Evolutionary conservation across 768 basidiomycete genomes (phyloP).

Genomic region (Brasilioporus rufonigricans): DNA sequence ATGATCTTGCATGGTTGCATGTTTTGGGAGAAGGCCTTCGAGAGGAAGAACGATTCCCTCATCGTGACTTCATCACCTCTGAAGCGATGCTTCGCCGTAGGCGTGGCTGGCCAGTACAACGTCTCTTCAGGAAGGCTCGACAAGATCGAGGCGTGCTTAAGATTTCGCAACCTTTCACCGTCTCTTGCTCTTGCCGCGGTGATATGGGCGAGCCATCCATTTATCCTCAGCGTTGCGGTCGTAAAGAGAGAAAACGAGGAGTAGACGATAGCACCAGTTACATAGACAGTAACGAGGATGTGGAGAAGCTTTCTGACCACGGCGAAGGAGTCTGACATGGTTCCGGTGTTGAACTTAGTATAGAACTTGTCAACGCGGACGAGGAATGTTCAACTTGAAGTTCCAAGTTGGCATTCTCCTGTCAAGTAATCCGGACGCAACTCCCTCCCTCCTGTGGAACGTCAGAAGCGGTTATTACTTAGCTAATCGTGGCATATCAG

Average conservation of each 20-base stretch:
- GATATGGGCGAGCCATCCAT: conserved; percentile 3
- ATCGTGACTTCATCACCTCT: conserved; percentile 26
- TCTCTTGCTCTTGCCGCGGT: background rate
- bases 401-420: conserved; percentile 14
- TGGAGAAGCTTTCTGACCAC: conserved; percentile 15
- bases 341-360: background rate
- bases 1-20: conserved; percentile 74
- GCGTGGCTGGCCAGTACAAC: conserved; percentile 21
- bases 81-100: background rate
- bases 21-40: conserved; percentile 66
- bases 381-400: background rate
- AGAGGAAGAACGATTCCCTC: conserved; percentile 54
- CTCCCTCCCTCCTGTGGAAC: background rate
- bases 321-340: conserved; percentile 6
- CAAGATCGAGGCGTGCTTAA: background rate
- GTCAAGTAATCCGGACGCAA: background rate
- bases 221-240: conserved; percentile 6
- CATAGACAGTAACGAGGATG: conserved; percentile 20
- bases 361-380: background rate
- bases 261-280: conserved; percentile 29
- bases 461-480: background rate
- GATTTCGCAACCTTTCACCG: background rate
- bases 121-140: conserved; percentile 13
- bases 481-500: no score
- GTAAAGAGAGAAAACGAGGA: conserved; percentile 28